Conservation (phyloP, 2,329 filamentous ascomycete species). For the Zymoseptoria brevis region DNA sequence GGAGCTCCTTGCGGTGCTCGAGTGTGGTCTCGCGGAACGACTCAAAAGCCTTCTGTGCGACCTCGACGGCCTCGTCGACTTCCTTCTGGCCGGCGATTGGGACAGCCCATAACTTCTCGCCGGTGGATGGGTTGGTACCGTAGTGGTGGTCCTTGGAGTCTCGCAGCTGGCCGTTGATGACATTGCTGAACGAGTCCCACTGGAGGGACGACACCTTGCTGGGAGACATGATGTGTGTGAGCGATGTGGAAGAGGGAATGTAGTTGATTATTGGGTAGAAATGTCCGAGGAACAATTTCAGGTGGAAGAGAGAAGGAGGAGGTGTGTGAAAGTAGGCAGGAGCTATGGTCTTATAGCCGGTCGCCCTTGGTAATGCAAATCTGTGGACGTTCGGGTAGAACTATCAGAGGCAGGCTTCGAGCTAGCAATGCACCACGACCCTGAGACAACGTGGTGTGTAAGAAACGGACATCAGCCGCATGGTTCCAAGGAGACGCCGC, state of each 20-base stretch:
- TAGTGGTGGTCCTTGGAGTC: conserved; percentile 26
- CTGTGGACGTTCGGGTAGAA: background rate
- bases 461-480: background rate
- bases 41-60: conserved; percentile 32
- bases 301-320: background rate
- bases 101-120: conserved; percentile 31
- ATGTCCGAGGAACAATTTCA: background rate
- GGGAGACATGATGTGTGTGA: conserved; percentile 35
- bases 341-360: background rate
- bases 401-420: background rate
- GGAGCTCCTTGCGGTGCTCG: conserved; percentile 31
- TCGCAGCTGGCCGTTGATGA: conserved; percentile 31
- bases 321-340: background rate
- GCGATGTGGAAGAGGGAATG: background rate
- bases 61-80: conserved; percentile 32
- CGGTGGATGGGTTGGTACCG: conserved; percentile 30
- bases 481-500: no score
- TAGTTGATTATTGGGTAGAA: background rate
- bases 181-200: conserved; percentile 34
- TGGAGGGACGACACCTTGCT: conserved; percentile 34
- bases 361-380: background rate
- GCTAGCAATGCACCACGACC: background rate
- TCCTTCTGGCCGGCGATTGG: conserved; percentile 32
- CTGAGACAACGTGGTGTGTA: background rate
- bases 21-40: conserved; percentile 27